These are phyloP conservation scores for Parathielavia appendiculata DNA, from an alignment of 495 filamentous ascomycete species.

Conservation along the genomic window DNA sequence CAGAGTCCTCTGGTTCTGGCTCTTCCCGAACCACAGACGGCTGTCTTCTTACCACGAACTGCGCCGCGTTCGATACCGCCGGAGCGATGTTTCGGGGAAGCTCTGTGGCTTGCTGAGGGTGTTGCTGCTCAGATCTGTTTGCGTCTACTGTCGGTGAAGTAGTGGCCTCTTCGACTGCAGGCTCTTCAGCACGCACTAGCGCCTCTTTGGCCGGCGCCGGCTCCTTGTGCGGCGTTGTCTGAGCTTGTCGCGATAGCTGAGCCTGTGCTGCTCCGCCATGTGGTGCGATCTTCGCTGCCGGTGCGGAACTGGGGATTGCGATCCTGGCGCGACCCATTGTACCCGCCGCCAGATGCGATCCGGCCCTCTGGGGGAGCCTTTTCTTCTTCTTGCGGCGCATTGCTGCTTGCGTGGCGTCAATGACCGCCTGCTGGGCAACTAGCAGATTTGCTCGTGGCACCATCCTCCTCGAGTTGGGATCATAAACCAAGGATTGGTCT, in stretches of 20 bases:
- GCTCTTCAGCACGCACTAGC: conserved; percentile 14
- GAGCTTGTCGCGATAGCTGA: not conserved
- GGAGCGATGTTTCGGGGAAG: not conserved
- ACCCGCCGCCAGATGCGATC: conserved; percentile 36
- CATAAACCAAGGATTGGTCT: conserved; percentile 46
- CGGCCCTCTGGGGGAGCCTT: conserved; percentile 32
- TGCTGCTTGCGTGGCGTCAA: conserved; percentile 46
- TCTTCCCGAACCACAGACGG: conserved; percentile 61
- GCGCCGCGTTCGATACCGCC: not conserved
- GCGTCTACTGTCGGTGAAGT: conserved; percentile 22
- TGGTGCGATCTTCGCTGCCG: conserved; percentile 34
- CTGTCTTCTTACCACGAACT: conserved; percentile 42
- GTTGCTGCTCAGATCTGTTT: conserved; percentile 18
- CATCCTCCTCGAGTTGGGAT: conserved; percentile 55
- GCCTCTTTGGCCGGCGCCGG: not conserved
- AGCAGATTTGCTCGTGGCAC: conserved; percentile 37
- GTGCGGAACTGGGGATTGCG: conserved; percentile 29
- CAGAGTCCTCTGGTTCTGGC: conserved; percentile 43
- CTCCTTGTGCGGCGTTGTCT: not conserved
- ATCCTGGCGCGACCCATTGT: conserved; percentile 29
- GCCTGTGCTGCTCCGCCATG: not conserved
- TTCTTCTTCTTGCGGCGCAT: conserved; percentile 53
- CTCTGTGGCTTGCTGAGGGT: not conserved
- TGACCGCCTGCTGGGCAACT: conserved; percentile 36
- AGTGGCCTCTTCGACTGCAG: conserved; percentile 17